These are phyloP conservation scores for Wickerhamomyces pijperi DNA, from an alignment of 805 yeast species.

Conservation along the genomic window DNA sequence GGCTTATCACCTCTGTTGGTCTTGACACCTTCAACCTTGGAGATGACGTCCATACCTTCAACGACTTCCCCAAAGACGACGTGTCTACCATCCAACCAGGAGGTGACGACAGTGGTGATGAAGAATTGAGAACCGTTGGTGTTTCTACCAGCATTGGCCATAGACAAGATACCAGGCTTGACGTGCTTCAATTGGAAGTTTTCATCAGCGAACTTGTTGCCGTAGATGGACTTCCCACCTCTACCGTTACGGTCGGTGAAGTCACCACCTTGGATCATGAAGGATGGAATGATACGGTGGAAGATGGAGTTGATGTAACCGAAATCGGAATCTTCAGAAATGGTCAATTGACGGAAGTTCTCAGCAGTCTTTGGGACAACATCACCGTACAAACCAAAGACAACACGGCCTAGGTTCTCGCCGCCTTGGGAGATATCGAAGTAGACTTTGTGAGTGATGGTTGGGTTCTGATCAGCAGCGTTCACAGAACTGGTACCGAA, in stretches of 20 bases:
- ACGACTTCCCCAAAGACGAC: conserved; percentile 95
- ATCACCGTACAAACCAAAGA: conserved; percentile 78
- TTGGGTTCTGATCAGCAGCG: conserved; percentile 19
- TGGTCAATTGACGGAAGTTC: conserved; percentile 72
- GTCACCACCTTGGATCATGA: conserved; percentile 80
- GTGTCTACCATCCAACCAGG: conserved; percentile 90
- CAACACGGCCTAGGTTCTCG: conserved; percentile 65
- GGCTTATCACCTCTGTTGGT: conserved; percentile 71
- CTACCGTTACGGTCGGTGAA: conserved; percentile 59
- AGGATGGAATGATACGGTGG: conserved; percentile 63
- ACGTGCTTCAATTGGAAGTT: conserved; percentile 58
- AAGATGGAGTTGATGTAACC: conserved; percentile 53
- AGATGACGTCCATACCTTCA: conserved; percentile 77
- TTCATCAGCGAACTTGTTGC: conserved; percentile 56
- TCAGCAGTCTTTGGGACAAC: conserved; percentile 83
- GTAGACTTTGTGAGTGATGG: conserved; percentile 67
- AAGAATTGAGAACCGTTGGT: conserved; percentile 93
- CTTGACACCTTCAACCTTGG: conserved; percentile 60
- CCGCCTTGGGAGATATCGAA: conserved; percentile 82
- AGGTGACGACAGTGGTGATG: conserved; percentile 82
- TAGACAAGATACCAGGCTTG: conserved; percentile 57
- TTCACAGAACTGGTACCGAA: conserved; percentile 7
- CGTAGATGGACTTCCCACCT: conserved; percentile 70
- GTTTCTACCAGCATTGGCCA: conserved; percentile 73
- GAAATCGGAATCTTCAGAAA: conserved; percentile 61